Evolutionary conservation across 345 rosid species (phyloP).

Genomic region (Murraya koenigii): DNA sequence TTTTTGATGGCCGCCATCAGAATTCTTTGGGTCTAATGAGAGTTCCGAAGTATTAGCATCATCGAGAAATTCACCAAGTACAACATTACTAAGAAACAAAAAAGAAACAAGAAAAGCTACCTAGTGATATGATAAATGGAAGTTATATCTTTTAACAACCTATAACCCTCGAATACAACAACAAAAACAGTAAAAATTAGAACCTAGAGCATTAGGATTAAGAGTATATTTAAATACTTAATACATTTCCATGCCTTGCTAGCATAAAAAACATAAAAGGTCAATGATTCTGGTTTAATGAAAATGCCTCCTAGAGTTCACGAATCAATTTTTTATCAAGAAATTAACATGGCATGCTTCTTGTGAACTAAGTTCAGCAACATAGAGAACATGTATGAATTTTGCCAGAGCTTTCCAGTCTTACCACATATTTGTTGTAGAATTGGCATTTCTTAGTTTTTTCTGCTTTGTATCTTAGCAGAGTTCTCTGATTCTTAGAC

Average conservation of each 20-base stretch:
- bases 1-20: not conserved
- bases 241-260: not conserved
- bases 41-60: not conserved
- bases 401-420: not conserved
- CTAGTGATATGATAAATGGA: not conserved
- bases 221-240: too few species aligned
- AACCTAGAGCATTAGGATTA: not conserved
- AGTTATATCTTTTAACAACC: not conserved
- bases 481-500: not conserved
- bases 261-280: not conserved
- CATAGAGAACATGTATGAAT: not conserved
- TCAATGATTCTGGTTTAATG: not conserved
- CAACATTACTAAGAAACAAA: not conserved
- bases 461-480: not conserved
- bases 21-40: not conserved
- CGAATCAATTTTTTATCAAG: not conserved
- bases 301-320: not conserved
- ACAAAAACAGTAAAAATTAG: constrained; percentile 10
- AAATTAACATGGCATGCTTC: not conserved
- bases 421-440: not conserved
- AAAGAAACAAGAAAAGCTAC: not conserved
- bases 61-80: not conserved
- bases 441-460: not conserved
- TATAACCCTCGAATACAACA: not conserved
- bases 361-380: not conserved